Conservation (phyloP, 148 eudicot genomes). For the Silene conica region DNA sequence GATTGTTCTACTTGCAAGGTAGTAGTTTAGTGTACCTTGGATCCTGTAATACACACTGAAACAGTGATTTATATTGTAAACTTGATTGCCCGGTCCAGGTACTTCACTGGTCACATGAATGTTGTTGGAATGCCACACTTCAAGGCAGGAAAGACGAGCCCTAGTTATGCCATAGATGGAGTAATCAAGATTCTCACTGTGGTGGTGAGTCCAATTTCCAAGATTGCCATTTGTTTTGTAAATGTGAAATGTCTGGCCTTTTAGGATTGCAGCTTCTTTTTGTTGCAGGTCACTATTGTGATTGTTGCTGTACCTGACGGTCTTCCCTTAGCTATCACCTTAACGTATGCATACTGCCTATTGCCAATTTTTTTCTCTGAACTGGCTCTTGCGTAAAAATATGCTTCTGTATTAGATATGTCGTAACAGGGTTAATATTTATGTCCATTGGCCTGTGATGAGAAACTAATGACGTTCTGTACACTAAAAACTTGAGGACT, state of each 20-base stretch:
- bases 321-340: constrained; percentile 93
- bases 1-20: constrained; percentile 67
- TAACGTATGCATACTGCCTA: constrained; percentile 62
- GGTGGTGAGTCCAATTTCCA: constrained; percentile 50
- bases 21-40: background rate
- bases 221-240: background rate
- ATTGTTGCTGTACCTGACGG: constrained; percentile 99
- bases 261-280: constrained; percentile 13
- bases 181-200: constrained; percentile 79
- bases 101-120: constrained; percentile 61
- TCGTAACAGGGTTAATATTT: background rate
- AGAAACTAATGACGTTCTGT: background rate
- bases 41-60: background rate
- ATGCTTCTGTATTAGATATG: background rate
- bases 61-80: background rate
- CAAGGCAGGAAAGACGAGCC: constrained; percentile 51
- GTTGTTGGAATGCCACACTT: constrained; percentile 46
- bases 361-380: background rate
- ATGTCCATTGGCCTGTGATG: background rate
- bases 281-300: constrained; percentile 84
- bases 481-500: too few relatives aligned
- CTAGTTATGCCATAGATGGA: constrained; percentile 69
- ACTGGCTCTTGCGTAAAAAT: background rate
- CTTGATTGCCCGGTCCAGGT: constrained; percentile 38
- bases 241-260: background rate